A percentile compares a stretch with the other conserved stretches of the same genome.
These are phyloP conservation scores for Thuja plicata DNA, from an alignment of 83 land plant species.

Conservation along the genomic window DNA sequence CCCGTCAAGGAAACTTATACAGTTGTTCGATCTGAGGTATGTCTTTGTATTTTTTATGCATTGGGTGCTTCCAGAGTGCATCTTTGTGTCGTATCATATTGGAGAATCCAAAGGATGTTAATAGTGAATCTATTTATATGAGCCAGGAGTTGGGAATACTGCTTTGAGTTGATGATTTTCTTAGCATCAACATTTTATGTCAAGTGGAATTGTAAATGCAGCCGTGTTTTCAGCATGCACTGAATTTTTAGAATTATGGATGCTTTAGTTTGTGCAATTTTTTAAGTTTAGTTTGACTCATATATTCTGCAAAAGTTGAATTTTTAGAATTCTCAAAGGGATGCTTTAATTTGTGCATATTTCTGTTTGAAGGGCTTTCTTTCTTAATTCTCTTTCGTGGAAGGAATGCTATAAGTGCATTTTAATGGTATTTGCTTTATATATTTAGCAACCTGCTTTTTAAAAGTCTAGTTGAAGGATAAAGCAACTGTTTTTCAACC, in stretches of 20 bases:
- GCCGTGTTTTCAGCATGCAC: not conserved
- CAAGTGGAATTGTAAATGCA: not conserved
- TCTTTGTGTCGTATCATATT: not conserved
- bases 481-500: not conserved
- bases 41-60: not conserved
- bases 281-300: not conserved
- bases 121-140: not conserved
- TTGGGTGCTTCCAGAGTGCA: not conserved
- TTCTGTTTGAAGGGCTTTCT: not conserved
- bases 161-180: not conserved
- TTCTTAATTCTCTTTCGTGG: not conserved
- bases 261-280: not conserved
- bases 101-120: not conserved
- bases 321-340: not conserved
- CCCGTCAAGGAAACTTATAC: slow-evolving; percentile 62
- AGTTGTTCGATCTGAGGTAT: slow-evolving; percentile 49
- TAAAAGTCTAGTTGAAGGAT: not conserved
- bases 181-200: not conserved
- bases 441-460: not conserved
- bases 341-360: not conserved
- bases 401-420: not conserved
- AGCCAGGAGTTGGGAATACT: not conserved
- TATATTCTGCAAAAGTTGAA: not conserved
- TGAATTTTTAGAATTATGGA: not conserved
- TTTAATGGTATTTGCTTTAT: not conserved